Base-by-base conservation (phyloP, 345 rosid genomes). In the Punica granatum region DNA sequence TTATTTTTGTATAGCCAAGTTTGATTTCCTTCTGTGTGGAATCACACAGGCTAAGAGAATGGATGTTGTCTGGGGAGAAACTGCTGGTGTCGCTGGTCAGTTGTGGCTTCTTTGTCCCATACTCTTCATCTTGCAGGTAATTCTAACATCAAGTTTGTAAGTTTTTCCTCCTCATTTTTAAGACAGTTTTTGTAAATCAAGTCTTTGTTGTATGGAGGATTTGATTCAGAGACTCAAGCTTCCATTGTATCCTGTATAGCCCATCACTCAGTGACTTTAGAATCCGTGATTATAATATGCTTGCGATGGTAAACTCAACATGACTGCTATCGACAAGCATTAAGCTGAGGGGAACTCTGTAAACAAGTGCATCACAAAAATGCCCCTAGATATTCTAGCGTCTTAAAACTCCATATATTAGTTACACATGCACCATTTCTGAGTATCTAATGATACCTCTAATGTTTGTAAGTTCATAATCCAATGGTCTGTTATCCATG, bases 51-150 rank as follows among this genome's bases (percentile, higher is more conserved):
- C 99, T 41, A 90, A 95, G 81, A 86, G 99, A 72, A 95, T 95
- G 99, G 99, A 95, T 79, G 99, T 95, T 63, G 99, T 95, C 31
- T 95, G 99, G 99, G 98, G 99, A 70, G 98, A 92, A 86, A 95
- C 99, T 15, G 90, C 99, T 65, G 98, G 99, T 3, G 99, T 95
- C 61, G 88, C 86, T 70, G 98, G 99, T 46, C 98, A 95, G 66
- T 44, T 95, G 75, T 92, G 93, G 99, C 81, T 95, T 64, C 75
- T 95, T 78, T 95, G 92, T 74, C 99, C 98, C 64, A 75, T 95
- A 67, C 97, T 95, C 62, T 95, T 95, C 77, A 73, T 87, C 65
- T 66, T 95, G 83, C 99, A 95, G 98, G 99, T 91, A 69, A 82
- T 63, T 68, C 6, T 30, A 34, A 33, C 60, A 74, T 30, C 36